These are phyloP conservation scores for Fusarium goolgardi DNA, from an alignment of 2,329 filamentous ascomycete species.

Conservation along the genomic window DNA sequence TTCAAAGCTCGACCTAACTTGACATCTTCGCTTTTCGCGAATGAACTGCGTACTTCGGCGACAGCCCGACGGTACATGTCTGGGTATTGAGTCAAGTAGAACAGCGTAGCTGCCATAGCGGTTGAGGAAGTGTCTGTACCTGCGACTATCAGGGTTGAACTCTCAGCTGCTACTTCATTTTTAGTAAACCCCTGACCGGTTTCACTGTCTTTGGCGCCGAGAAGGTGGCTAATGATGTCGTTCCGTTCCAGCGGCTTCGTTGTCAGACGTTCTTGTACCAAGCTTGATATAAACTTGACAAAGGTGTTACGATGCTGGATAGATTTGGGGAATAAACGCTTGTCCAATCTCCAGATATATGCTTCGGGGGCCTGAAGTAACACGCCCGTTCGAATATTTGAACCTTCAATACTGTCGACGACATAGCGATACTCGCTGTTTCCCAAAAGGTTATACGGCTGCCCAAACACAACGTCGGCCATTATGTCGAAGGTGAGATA, in stretches of 20 bases:
- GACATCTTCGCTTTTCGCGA: background rate
- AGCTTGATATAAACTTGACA: background rate
- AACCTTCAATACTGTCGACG: background rate
- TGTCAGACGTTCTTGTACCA: background rate
- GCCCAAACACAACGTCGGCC: background rate
- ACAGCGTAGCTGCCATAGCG: background rate
- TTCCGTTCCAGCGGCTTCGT: background rate
- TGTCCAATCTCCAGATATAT: background rate
- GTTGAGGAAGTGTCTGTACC: constrained; percentile 1
- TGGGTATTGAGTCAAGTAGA: background rate
- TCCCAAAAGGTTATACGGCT: background rate
- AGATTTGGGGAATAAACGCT: background rate
- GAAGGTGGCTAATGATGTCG: background rate
- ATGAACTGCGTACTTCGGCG: background rate
- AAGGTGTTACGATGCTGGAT: background rate
- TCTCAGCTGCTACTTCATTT: background rate
- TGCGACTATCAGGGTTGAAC: background rate
- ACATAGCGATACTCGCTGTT: background rate
- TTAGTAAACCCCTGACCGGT: background rate
- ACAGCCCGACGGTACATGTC: background rate
- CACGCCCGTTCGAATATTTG: constrained; percentile 1
- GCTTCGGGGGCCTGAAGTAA: background rate
- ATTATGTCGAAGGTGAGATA: constrained; percentile 3
- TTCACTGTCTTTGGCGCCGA: background rate
- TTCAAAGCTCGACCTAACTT: background rate